Evolutionary conservation across 2,329 filamentous ascomycete genomes (phyloP).

Genomic region (Zymoseptoria passerinii): DNA sequence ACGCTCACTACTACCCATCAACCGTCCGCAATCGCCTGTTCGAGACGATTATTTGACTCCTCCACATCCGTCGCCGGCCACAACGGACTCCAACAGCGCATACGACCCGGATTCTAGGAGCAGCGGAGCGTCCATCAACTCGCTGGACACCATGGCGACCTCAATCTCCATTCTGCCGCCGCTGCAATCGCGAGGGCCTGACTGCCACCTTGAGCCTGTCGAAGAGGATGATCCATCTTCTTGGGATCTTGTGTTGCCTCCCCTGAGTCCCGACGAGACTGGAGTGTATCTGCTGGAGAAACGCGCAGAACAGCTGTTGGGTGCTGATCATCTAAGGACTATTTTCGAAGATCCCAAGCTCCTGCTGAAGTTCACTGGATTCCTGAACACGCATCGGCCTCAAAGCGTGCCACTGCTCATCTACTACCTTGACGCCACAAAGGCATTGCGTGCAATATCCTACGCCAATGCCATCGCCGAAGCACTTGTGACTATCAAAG

Average conservation of each 20-base stretch:
- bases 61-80: constrained; percentile 10
- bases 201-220: constrained; percentile 37
- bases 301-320: constrained; percentile 59
- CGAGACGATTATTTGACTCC: constrained; percentile 2
- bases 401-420: constrained; percentile 57
- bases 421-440: constrained; percentile 64
- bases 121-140: constrained; percentile 29
- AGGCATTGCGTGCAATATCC: constrained; percentile 60
- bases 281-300: constrained; percentile 50
- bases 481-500: constrained; percentile 49
- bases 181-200: constrained; percentile 38
- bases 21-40: background rate
- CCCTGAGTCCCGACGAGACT: constrained; percentile 21
- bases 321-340: constrained; percentile 53
- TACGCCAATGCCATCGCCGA: constrained; percentile 63
- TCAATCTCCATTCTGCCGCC: constrained; percentile 32
- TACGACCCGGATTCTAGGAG: constrained; percentile 25
- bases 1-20: constrained; percentile 3
- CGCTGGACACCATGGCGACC: constrained; percentile 31
- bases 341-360: constrained; percentile 59
- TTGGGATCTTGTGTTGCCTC: constrained; percentile 45
- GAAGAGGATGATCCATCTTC: constrained; percentile 47
- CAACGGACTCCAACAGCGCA: constrained; percentile 7
- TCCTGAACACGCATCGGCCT: constrained; percentile 52
- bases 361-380: constrained; percentile 59